Percentiles rank a stretch among this genome's conserved stretches.
phyloP scores from a whole-genome alignment of 805 yeast genomes.

The Isabelozyma rhagii region DNA sequence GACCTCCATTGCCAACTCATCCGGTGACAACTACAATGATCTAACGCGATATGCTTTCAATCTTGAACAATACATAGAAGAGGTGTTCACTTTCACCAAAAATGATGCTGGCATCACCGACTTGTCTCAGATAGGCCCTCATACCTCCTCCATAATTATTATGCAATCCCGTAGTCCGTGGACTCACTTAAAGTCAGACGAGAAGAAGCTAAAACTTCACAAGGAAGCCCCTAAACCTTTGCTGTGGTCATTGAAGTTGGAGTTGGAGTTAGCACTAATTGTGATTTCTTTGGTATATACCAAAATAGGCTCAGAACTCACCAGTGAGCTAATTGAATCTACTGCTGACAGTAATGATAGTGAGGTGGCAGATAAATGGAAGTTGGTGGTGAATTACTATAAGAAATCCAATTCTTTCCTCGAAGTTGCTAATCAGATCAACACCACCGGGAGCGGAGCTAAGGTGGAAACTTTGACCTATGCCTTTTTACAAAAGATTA shows the following conservation, averaged over 20 bases:
- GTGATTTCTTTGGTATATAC: constrained; percentile 27
- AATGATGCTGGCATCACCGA: background rate
- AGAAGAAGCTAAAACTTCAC: background rate
- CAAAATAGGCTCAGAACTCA: constrained; percentile 32
- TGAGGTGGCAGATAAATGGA: constrained; percentile 31
- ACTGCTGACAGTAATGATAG: constrained; percentile 7
- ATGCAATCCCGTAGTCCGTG: background rate
- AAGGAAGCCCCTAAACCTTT: background rate
- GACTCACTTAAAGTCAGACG: background rate
- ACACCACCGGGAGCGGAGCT: constrained; percentile 1
- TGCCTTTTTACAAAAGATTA: constrained; percentile 19
- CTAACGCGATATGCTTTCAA: constrained; percentile 26
- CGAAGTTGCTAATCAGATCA: constrained; percentile 1
- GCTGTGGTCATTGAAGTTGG: constrained; percentile 16
- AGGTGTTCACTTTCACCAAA: constrained; percentile 12
- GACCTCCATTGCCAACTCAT: constrained; percentile 9
- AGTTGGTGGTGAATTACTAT: constrained; percentile 28
- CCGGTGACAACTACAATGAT: constrained; percentile 16
- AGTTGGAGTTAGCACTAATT: constrained; percentile 22
- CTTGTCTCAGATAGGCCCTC: background rate
- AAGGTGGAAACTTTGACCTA: constrained; percentile 6
- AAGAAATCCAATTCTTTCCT: constrained; percentile 26
- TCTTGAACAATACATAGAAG: constrained; percentile 34
- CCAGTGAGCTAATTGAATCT: constrained; percentile 32
- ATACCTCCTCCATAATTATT: background rate